Evolutionary conservation across 257 asterid species (phyloP), one percentile per base, ranked within the genome.

Genomic region (Solanum medicagineum): DNA sequence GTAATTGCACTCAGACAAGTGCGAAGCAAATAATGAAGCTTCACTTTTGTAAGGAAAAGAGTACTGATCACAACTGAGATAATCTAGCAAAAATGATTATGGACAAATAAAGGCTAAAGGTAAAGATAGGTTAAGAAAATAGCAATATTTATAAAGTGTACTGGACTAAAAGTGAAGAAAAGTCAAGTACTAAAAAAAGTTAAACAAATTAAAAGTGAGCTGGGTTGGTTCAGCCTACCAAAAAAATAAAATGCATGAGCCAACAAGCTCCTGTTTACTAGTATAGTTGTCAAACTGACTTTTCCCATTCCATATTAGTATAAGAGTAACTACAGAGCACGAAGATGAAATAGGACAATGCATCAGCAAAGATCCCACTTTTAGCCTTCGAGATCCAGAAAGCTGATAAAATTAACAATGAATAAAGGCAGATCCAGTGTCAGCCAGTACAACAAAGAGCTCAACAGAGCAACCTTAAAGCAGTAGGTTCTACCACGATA

Each of bases 361-460:
- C 2, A 85, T 74, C 81, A 70, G 87, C 81, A 85, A 89, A 70
- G 86, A 60, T 36, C 87, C 89, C 85, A 87, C 69, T 65, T 83
- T 74, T 12, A 83, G 20, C 69, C 81, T 86, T 84, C 89, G 85
- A 74, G 87, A 81, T 84, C 17, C 63, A 53, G 83, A 63, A 26
- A 79, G 83, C 47, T 9, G 6, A 53, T 85, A 80, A 40, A 60
- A 70, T 63, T 85, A 85, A 14, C 2, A 62, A 80, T 22, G 36
- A 53, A 7, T 13, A n/a, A 22, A 36, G 69, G 79, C 83, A 87
- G 88, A 90, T 88, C 94, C 74, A 88, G 71, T 62, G 26, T 45
- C 85, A 68, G 86, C 88, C 87, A 75, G 71, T 91, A 83, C 85
- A 66, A 80, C 77, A 51, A 54, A 70, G 32, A 45, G 83, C 40